Percentiles rank a stretch among this genome's conserved stretches.
Conservation (phyloP, 768 basidiomycete species). For the Cyclocybe aegerita region DNA sequence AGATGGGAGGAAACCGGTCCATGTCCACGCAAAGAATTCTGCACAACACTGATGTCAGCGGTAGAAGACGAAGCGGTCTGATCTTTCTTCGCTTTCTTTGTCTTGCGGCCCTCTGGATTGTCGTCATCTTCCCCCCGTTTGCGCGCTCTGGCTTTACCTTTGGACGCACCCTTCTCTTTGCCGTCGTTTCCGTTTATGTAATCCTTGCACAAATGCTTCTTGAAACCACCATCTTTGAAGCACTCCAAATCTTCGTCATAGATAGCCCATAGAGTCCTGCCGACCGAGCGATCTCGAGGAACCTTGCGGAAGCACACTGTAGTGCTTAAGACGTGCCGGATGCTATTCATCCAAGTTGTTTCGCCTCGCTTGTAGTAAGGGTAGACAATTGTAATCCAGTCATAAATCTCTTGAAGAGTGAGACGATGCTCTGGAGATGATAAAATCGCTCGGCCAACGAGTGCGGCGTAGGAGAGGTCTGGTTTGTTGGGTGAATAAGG, state of each 20-base stretch:
- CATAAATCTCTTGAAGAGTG: slow-evolving; percentile 94
- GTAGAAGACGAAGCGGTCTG: slow-evolving; percentile 21
- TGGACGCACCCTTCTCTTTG: slow-evolving; percentile 31
- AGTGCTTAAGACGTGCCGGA: slow-evolving; percentile 93
- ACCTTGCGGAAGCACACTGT: slow-evolving; percentile 90
- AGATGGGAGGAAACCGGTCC: slow-evolving; percentile 30
- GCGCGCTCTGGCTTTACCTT: slow-evolving; percentile 32
- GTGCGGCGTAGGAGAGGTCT: slow-evolving; percentile 87
- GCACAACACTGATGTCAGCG: slow-evolving; percentile 18
- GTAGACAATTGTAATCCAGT: slow-evolving; percentile 92
- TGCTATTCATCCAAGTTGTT: slow-evolving; percentile 97
- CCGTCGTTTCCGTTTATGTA: slow-evolving; percentile 35
- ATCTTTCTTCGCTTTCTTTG: slow-evolving; percentile 49
- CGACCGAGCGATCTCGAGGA: slow-evolving; percentile 70
- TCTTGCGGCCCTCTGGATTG: slow-evolving; percentile 35
- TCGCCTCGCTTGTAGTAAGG: slow-evolving; percentile 93
- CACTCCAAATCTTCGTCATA: slow-evolving; percentile 80
- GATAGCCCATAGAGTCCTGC: slow-evolving; percentile 87
- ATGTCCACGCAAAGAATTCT: slow-evolving; percentile 23
- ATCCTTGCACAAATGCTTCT: slow-evolving; percentile 58
- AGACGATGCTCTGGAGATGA: slow-evolving; percentile 82
- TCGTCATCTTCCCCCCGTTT: slow-evolving; percentile 41
- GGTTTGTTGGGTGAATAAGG: slow-evolving; percentile 83
- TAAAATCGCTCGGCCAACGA: slow-evolving; percentile 93
- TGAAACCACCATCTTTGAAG: slow-evolving; percentile 82